Percentiles rank a stretch among this genome's conserved stretches.
These are phyloP conservation scores for Myxozyma neotropica DNA, from an alignment of 805 yeast genomes.

Conservation along the genomic window DNA sequence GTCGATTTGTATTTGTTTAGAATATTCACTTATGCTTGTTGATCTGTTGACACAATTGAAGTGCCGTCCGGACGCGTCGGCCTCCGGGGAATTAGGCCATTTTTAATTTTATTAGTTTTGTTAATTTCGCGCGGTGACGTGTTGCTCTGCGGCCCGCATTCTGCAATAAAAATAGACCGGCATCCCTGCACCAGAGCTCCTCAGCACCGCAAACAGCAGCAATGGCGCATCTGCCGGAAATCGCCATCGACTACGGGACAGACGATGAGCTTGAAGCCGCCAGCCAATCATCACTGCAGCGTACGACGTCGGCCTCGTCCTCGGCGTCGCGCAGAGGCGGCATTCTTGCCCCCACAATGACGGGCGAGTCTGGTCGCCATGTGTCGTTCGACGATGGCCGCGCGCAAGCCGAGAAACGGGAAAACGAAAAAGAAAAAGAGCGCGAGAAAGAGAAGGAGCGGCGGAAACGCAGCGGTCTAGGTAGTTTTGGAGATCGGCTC, in stretches of 20 bases:
- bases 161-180: too few species aligned
- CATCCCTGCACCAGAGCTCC: too few species aligned
- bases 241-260: background rate
- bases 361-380: background rate
- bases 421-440: background rate
- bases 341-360: background rate
- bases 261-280: background rate
- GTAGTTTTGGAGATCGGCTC: background rate
- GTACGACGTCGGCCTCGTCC: background rate
- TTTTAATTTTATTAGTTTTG: too few species aligned
- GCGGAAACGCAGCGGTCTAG: conserved; percentile 3
- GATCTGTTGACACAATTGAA: too few species aligned
- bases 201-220: too few species aligned
- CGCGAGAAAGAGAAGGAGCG: background rate
- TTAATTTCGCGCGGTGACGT: too few species aligned
- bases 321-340: background rate
- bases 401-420: background rate
- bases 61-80: too few species aligned
- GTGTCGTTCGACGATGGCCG: conserved; percentile 13
- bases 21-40: too few species aligned
- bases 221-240: background rate
- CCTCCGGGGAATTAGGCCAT: too few species aligned
- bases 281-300: background rate
- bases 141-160: too few species aligned
- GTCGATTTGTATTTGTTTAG: too few species aligned